Percentiles rank a stretch among this genome's conserved stretches.
phyloP scores from a whole-genome alignment of 345 rosid species.

The Bretschneidera sinensis region DNA sequence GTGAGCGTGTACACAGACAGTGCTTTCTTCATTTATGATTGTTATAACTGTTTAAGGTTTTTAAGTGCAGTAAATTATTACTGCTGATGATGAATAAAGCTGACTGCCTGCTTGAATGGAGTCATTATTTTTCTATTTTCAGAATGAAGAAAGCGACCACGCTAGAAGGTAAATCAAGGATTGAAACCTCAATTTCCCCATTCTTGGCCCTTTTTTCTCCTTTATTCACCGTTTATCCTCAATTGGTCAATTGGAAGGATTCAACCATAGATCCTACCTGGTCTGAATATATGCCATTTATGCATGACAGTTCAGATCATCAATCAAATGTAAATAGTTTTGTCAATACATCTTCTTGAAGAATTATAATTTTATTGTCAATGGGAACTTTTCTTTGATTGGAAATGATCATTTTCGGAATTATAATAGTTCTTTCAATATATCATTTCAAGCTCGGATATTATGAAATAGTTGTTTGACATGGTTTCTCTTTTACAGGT shows the following conservation, averaged over 20 bases:
- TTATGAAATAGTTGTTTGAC: slow-evolving; percentile 8
- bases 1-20: slow-evolving; percentile 28
- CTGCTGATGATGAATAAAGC: neutral
- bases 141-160: slow-evolving; percentile 57
- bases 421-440: neutral
- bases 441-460: no score
- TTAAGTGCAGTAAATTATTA: neutral
- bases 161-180: slow-evolving; percentile 50
- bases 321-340: no score
- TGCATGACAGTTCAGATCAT: neutral
- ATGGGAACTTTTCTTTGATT: neutral
- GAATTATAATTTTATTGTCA: no score
- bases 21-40: neutral
- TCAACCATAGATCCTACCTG: no score
- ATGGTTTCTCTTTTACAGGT: slow-evolving; percentile 38
- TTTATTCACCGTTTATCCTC: no score
- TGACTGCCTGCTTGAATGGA: slow-evolving; percentile 1
- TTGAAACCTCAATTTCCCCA: neutral
- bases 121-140: neutral
- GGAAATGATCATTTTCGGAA: neutral
- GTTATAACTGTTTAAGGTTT: neutral
- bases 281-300: neutral
- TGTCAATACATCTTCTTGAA: neutral
- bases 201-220: neutral
- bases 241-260: no score